Percentiles rank a stretch among this genome's conserved stretches.
Conservation (phyloP, 1,139 yeast genomes). For the Saccharomyces pastorianus region DNA sequence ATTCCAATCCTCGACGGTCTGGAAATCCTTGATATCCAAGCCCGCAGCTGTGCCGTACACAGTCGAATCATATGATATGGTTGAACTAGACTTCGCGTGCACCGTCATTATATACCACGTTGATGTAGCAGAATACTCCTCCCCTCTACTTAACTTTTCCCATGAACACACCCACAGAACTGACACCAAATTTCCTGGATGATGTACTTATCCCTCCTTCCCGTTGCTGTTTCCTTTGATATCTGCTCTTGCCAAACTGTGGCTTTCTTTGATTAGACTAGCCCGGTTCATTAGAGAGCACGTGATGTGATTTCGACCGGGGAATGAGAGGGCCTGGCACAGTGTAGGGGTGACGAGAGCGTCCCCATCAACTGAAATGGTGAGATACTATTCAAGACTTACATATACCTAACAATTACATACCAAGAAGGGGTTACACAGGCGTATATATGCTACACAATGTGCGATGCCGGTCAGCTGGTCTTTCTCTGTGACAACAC, state of each 20-base stretch:
- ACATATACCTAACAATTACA: too few relatives aligned
- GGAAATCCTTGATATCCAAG: slow-evolving; percentile 17
- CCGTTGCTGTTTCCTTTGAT: background rate
- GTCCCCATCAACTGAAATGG: too few relatives aligned
- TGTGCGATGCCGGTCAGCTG: background rate
- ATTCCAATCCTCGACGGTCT: slow-evolving; percentile 23
- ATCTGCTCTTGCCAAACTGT: background rate
- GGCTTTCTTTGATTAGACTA: background rate
- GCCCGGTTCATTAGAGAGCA: background rate
- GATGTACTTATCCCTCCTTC: background rate
- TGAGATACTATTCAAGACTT: background rate
- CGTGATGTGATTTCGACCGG: background rate
- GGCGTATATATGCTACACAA: too few relatives aligned
- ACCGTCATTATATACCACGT: background rate
- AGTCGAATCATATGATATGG: slow-evolving; percentile 20
- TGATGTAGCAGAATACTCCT: background rate
- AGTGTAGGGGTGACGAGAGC: too few relatives aligned
- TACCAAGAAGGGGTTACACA: too few relatives aligned
- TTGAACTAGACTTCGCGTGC: background rate
- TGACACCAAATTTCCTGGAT: background rate
- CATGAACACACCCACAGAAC: background rate
- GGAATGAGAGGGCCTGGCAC: too few relatives aligned
- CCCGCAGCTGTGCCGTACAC: slow-evolving; percentile 16
- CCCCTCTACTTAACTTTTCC: background rate
- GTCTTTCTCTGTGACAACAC: background rate